Evolutionary conservation across 2,329 filamentous ascomycete species (phyloP), one percentile per base, ranked within the genome.

Genomic region (Ophiocordyceps australis): DNA sequence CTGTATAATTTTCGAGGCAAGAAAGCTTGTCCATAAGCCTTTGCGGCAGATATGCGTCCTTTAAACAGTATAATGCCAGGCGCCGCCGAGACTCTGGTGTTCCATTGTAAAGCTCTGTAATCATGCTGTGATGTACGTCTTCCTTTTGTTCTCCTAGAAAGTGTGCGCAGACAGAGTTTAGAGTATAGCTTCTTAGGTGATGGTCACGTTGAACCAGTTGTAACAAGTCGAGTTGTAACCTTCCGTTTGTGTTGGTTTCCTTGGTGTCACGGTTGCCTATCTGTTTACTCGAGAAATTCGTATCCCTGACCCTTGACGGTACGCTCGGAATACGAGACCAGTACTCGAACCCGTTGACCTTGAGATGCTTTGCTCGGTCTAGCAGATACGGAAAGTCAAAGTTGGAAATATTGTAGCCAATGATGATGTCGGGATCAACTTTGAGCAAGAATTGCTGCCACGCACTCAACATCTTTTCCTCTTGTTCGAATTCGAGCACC

Each of bases 61-160:
- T 98, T 36, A 98, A 54, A 53, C 89, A 98, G 57, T 98, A 98
- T 1, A 98, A 69, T 1, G 89, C 89, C 25, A 98, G 56, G 52
- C 89, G 74, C 40, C 91, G 72, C 36, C 89, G 62, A 4, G 86
- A 93, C 45, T 98, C 89, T 0, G 85, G 74, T 0, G 89, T 94
- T 32, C 89, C 89, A 45, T 98, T 95, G 62, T 85, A 94, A 4
- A 98, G 57, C 43, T 95, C 91, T 0, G 91, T 98, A 41, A 98
- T 98, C 83, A 98, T 98, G 3, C 85, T 94, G 52, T 98, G 75
- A 44, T 98, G 89, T 3, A 98, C 89, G 50, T 98, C 89, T 52
- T 98, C 89, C 46, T 98, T 98, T 46, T 98, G 89, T 47, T 98
- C 89, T 24, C 83, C 83, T 14, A 98, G 50, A 42, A 98, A 98